A percentile compares a stretch with the other conserved stretches of the same genome.
Evolutionary conservation across 305 asterid genomes (phyloP).

Genomic region (Fraxinus paxiana): DNA sequence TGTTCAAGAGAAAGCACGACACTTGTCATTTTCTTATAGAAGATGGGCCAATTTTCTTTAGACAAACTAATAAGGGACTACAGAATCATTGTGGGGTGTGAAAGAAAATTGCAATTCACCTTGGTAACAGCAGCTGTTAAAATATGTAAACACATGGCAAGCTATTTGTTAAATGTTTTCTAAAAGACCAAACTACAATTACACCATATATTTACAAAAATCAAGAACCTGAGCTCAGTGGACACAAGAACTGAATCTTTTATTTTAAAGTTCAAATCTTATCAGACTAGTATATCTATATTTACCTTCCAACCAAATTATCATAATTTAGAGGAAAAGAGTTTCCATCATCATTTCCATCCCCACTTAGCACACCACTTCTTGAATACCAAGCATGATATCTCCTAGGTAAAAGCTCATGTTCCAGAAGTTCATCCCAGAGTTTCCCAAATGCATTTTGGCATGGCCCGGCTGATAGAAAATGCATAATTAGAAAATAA

Average conservation of each 20-base stretch:
- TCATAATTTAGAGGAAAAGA: conserved; percentile 72
- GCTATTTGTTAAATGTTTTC: neutral
- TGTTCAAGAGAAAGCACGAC: neutral
- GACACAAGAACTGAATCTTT: neutral
- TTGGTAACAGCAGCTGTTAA: neutral
- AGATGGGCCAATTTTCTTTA: conserved; percentile 15
- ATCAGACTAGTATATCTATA: conserved; percentile 2
- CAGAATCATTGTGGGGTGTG: conserved; percentile 15
- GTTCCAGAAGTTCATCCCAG: conserved; percentile 67
- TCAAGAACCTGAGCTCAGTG: neutral
- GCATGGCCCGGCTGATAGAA: conserved; percentile 94
- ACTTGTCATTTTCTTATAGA: neutral
- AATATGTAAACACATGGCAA: neutral
- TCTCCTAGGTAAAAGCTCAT: conserved; percentile 89
- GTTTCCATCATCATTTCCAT: conserved; percentile 44
- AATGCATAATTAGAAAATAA: conserved; percentile 85
- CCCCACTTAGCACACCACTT: conserved; percentile 41
- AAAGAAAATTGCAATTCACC: conserved; percentile 10
- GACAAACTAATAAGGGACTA: conserved; percentile 6
- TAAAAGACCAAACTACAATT: neutral
- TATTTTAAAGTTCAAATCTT: neutral
- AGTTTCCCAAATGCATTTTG: conserved; percentile 59
- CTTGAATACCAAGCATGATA: conserved; percentile 87
- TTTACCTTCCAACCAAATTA: conserved; percentile 57
- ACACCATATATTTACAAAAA: neutral